Evolutionary conservation across 768 basidiomycete species (phyloP).

Genomic region (Tricholoma sp.): DNA sequence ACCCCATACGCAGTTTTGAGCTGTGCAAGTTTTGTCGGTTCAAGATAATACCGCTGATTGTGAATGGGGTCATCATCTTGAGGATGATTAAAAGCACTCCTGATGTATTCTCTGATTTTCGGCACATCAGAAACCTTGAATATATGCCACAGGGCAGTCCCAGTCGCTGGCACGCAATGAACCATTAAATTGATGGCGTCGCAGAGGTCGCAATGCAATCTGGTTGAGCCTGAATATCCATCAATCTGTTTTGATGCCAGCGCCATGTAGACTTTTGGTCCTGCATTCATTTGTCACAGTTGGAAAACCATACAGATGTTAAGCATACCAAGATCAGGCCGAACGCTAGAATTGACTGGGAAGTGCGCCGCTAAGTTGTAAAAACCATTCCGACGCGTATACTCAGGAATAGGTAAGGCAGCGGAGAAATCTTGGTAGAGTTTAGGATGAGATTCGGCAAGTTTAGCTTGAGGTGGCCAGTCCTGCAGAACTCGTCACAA

Average conservation of each 20-base stretch:
- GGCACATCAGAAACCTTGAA: slow-evolving; percentile 75
- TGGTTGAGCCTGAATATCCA: no score
- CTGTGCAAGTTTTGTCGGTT: slow-evolving; percentile 48
- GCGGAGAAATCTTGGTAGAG: no score
- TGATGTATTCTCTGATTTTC: slow-evolving; percentile 67
- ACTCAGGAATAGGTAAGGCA: slow-evolving; percentile 87
- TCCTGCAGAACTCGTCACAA: slow-evolving; percentile 45
- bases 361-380: slow-evolving; percentile 87
- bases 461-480: slow-evolving; percentile 84
- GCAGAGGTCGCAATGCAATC: no score
- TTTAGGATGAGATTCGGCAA: no score
- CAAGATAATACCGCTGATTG: slow-evolving; percentile 82
- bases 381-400: slow-evolving; percentile 81
- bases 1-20: slow-evolving; percentile 65
- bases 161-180: no score
- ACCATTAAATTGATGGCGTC: no score
- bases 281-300: slow-evolving; percentile 27
- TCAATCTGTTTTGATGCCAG: slow-evolving; percentile 60
- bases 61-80: slow-evolving; percentile 81
- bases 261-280: slow-evolving; percentile 93
- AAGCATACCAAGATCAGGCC: slow-evolving; percentile 67
- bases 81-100: slow-evolving; percentile 61
- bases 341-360: slow-evolving; percentile 59
- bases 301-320: slow-evolving; percentile 3
- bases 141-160: no score